phyloP scores from a whole-genome alignment of 305 asterid species.

The Rubia peregrina region DNA sequence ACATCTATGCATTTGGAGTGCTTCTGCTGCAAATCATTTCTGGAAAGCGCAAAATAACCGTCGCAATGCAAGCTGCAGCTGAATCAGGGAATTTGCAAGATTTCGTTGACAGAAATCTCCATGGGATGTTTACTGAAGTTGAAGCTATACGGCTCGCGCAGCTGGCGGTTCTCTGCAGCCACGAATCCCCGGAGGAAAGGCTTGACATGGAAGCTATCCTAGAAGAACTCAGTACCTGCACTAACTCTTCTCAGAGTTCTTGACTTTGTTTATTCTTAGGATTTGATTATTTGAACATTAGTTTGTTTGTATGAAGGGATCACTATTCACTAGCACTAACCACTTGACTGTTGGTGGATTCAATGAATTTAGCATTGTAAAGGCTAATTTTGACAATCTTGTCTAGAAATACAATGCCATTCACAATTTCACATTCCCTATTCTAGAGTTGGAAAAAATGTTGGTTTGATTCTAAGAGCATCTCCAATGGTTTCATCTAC shows the following conservation, averaged over 20 bases:
- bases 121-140: constrained; percentile 36
- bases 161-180: constrained; percentile 58
- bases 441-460: neutral
- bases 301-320: constrained; percentile 16
- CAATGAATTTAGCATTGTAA: constrained; percentile 13
- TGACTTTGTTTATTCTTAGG: constrained; percentile 4
- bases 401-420: neutral
- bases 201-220: constrained; percentile 52
- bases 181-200: constrained; percentile 66
- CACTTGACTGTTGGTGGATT: constrained; percentile 16
- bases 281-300: constrained; percentile 8
- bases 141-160: constrained; percentile 49
- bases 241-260: constrained; percentile 8
- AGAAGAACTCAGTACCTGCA: constrained; percentile 30
- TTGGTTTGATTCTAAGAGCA: too few species aligned
- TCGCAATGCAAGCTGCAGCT: constrained; percentile 44
- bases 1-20: constrained; percentile 79
- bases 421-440: neutral
- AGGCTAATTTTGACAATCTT: constrained; percentile 8
- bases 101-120: constrained; percentile 49
- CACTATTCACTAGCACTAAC: constrained; percentile 22
- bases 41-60: constrained; percentile 41
- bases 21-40: constrained; percentile 76
- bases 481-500: too few species aligned
- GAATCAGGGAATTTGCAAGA: constrained; percentile 45